Conservation (phyloP, 305 asterid species). For the Solanum hybrid region DNA sequence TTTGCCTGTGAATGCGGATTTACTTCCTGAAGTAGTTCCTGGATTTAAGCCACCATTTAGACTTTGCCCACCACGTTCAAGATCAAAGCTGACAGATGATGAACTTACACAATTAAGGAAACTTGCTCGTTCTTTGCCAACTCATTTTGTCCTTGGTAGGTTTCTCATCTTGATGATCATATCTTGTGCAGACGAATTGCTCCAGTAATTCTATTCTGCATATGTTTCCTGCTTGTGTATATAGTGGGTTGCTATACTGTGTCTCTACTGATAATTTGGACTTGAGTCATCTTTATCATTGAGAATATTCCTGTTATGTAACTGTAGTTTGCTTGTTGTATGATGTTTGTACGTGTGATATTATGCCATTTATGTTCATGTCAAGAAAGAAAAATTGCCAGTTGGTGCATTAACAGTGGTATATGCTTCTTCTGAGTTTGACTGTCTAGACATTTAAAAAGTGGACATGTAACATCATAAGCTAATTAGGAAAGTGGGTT, state of each 20-base stretch:
- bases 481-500: neutral
- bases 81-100: conserved; percentile 60
- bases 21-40: conserved; percentile 76
- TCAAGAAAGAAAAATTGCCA: neutral
- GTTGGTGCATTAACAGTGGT: neutral
- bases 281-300: neutral
- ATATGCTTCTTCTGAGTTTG: neutral
- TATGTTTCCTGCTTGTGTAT: neutral
- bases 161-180: conserved; percentile 1
- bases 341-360: neutral
- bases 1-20: conserved; percentile 88
- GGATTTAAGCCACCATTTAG: conserved; percentile 69
- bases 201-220: neutral
- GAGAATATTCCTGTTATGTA: neutral
- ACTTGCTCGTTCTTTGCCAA: conserved; percentile 73
- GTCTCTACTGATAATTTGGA: neutral
- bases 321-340: neutral
- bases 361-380: neutral
- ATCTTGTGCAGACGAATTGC: neutral
- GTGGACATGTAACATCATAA: neutral
- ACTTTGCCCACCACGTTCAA: conserved; percentile 58
- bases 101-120: conserved; percentile 84
- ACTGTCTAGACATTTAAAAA: neutral
- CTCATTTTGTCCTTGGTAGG: conserved; percentile 92
- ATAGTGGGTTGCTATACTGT: neutral